phyloP scores from a whole-genome alignment of 2,329 filamentous ascomycete genomes.

The Zasmidium angulare region DNA sequence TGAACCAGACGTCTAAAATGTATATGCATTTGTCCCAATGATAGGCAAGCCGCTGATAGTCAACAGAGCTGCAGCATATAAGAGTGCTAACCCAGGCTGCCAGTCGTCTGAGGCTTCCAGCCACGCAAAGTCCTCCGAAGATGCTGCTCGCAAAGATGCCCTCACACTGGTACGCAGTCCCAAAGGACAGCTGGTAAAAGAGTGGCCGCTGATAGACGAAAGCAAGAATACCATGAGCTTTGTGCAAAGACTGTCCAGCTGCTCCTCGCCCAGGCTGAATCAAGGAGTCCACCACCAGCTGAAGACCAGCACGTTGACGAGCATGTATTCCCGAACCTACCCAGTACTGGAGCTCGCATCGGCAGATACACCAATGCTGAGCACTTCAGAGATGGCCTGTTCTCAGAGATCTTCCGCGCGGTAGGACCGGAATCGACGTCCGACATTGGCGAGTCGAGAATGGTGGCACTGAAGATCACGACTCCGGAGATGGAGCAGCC shows the following conservation, averaged over 20 bases:
- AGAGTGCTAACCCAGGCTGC: conserved; percentile 45
- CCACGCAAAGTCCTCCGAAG: conserved; percentile 67
- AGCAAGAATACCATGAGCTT: conserved; percentile 59
- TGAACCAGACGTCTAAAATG: conserved; percentile 49
- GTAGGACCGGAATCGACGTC: conserved; percentile 37
- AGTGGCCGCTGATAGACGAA: conserved; percentile 20
- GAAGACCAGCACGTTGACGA: conserved; percentile 28
- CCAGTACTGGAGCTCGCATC: conserved; percentile 43
- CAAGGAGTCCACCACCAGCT: conserved; percentile 17
- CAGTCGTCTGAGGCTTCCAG: conserved; percentile 51
- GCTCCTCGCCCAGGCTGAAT: conserved; percentile 35
- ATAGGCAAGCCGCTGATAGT: conserved; percentile 11
- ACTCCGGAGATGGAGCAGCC: conserved; percentile 68
- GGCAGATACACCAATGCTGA: conserved; percentile 58
- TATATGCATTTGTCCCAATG: conserved; percentile 36
- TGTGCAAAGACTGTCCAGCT: conserved; percentile 35
- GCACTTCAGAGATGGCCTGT: conserved; percentile 67
- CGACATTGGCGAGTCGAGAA: conserved; percentile 12
- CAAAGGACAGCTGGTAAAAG: conserved; percentile 1
- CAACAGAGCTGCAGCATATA: conserved; percentile 51
- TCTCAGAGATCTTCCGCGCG: conserved; percentile 79
- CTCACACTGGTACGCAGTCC: conserved; percentile 53
- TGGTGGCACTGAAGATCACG: conserved; percentile 82
- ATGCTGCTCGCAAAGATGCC: conserved; percentile 60
- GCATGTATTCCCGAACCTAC: conserved; percentile 33